A percentile compares a stretch with the other conserved stretches of the same genome.
Evolutionary conservation across 192 early-diverging fungal species (phyloP).

Genomic region (Coemansia furcata): DNA sequence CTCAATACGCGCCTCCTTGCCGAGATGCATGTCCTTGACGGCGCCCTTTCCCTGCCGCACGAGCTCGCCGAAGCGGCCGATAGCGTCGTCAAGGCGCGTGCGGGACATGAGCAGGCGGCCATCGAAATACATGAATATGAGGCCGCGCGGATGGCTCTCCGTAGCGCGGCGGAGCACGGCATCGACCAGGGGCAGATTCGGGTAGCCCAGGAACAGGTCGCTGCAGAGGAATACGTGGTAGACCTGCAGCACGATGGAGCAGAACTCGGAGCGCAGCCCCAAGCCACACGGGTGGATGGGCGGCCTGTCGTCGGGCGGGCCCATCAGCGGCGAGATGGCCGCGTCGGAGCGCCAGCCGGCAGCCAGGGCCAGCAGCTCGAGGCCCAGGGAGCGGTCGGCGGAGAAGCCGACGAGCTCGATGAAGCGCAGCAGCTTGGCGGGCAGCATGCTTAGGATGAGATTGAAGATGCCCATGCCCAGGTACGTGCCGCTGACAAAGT

Average conservation of each 20-base stretch:
- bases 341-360: constrained; percentile 63
- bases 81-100: constrained; percentile 58
- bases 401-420: constrained; percentile 84
- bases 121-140: constrained; percentile 72
- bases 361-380: constrained; percentile 68
- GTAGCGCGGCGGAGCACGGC: constrained; percentile 57
- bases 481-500: constrained; percentile 78
- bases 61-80: constrained; percentile 55
- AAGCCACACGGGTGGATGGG: constrained; percentile 33
- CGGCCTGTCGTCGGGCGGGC: not conserved
- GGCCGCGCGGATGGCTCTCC: constrained; percentile 60
- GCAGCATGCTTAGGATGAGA: constrained; percentile 74
- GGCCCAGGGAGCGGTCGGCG: constrained; percentile 71
- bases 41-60: constrained; percentile 12
- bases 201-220: constrained; percentile 65
- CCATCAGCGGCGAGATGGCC: constrained; percentile 14
- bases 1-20: not conserved
- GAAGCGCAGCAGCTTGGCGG: constrained; percentile 65
- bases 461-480: constrained; percentile 79
- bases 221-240: constrained; percentile 78
- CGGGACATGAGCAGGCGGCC: constrained; percentile 63
- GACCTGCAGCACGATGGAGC: constrained; percentile 66
- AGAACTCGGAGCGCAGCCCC: constrained; percentile 76
- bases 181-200: constrained; percentile 63
- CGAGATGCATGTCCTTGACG: constrained; percentile 16